Percentiles rank a stretch among this genome's conserved stretches.
Conservation (phyloP, 768 basidiomycete species). For the Leccinum disarticulatum region DNA sequence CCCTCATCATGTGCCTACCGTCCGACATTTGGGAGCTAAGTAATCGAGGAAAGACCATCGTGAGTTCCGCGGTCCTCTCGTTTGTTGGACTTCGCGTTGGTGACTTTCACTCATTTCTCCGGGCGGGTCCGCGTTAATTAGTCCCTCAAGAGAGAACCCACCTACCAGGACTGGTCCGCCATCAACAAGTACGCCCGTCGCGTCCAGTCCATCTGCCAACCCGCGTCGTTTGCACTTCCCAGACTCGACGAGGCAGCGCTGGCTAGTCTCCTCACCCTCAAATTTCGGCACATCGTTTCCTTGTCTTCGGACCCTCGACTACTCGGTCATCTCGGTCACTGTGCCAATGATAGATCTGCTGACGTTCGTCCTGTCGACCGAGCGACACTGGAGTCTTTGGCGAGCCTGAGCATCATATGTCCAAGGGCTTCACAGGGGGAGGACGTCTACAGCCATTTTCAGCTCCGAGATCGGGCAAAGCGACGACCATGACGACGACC, state of each 20-base stretch:
- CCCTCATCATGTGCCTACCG: conserved; percentile 31
- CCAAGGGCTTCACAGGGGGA: conserved; percentile 20
- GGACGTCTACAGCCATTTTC: conserved; percentile 22
- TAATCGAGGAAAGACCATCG: conserved; percentile 20
- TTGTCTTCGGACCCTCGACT: conserved; percentile 25
- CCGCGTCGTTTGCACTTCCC: conserved; percentile 21
- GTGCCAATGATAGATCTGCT: conserved; percentile 21
- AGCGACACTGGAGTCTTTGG: conserved; percentile 18
- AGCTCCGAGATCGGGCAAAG: too few species aligned
- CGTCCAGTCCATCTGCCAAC: conserved; percentile 23
- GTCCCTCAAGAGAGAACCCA: conserved; percentile 23
- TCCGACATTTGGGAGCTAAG: conserved; percentile 24
- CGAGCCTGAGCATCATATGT: conserved; percentile 22
- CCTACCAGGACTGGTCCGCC: conserved; percentile 22
- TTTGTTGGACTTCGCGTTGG: not conserved
- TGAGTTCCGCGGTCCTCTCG: conserved; percentile 11
- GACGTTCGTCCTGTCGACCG: conserved; percentile 19
- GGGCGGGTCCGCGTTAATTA: not conserved
- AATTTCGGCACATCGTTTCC: conserved; percentile 26
- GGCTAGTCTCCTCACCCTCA: conserved; percentile 18
- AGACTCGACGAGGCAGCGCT: conserved; percentile 28
- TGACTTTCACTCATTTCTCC: not conserved
- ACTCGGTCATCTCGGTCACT: conserved; percentile 26
- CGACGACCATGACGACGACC: too few species aligned
- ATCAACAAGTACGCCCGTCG: conserved; percentile 27